phyloP scores from a whole-genome alignment of 208 protist species.

The Balamuthia mandrillaris region DNA sequence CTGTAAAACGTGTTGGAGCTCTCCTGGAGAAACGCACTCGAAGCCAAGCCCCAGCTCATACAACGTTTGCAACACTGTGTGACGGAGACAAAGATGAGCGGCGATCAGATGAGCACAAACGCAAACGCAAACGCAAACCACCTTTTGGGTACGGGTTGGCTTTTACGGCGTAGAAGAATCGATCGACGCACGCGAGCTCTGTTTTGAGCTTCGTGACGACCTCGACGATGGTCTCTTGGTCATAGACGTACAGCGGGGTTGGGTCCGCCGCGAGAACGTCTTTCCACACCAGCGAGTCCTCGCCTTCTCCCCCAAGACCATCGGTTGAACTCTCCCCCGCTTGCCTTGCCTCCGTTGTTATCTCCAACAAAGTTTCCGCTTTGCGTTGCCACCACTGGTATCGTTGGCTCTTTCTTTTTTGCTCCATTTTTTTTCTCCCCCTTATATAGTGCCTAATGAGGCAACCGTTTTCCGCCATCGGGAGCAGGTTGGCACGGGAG shows the following conservation, averaged over 20 bases:
- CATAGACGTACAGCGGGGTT: slow-evolving; percentile 26
- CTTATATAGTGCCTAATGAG: no score
- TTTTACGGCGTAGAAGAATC: slow-evolving; percentile 34
- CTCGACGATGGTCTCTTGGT: background rate
- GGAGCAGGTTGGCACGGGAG: no score
- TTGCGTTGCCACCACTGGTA: no score
- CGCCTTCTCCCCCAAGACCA: no score
- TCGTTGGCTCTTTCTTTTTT: no score
- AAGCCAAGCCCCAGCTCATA: slow-evolving; percentile 18
- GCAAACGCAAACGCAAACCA: background rate
- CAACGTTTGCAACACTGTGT: background rate
- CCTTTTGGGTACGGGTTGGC: slow-evolving; percentile 14
- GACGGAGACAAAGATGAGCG: background rate
- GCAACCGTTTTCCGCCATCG: no score
- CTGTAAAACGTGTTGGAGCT: background rate
- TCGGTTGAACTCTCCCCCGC: no score
- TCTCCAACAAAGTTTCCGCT: no score
- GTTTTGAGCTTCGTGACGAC: background rate
- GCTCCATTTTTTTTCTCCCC: no score
- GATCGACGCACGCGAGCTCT: background rate
- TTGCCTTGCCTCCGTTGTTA: no score
- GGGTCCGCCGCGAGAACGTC: background rate
- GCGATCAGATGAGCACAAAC: background rate
- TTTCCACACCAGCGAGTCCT: no score
- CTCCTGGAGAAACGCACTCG: slow-evolving; percentile 22